phyloP scores from a whole-genome alignment of 2,329 filamentous ascomycete species.

The Pyricularia grisea region DNA sequence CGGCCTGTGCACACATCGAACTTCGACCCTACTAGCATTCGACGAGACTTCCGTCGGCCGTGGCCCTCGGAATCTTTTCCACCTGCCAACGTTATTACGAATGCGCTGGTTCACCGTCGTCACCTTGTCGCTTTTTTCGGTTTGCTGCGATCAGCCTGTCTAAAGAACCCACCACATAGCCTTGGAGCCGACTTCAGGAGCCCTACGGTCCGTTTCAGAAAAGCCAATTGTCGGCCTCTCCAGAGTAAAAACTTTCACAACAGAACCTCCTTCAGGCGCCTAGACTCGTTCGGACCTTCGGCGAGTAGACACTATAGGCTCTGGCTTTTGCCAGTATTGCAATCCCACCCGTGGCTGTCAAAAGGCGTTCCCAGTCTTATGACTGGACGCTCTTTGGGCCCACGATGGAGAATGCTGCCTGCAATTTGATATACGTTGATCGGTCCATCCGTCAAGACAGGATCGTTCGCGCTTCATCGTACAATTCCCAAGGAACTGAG shows the following conservation, averaged over 20 bases:
- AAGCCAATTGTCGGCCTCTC: background rate
- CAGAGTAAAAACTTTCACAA: background rate
- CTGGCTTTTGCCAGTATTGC: background rate
- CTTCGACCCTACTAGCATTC: background rate
- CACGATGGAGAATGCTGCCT: constrained; percentile 48
- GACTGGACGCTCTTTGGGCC: constrained; percentile 48
- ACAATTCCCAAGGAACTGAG: constrained; percentile 12
- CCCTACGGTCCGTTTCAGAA: background rate
- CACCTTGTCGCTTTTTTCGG: background rate
- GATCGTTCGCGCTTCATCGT: constrained; percentile 23
- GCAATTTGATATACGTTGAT: constrained; percentile 53
- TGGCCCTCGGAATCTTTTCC: background rate
- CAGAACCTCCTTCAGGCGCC: background rate
- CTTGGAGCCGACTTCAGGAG: background rate
- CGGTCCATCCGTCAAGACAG: constrained; percentile 39
- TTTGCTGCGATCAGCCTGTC: background rate
- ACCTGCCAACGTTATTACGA: background rate
- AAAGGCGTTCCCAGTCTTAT: constrained; percentile 47
- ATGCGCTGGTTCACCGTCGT: background rate
- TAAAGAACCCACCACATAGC: background rate
- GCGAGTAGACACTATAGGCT: background rate
- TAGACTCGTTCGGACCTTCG: background rate
- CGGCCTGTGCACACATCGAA: background rate
- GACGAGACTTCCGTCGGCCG: background rate
- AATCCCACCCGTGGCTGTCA: constrained; percentile 24